Percentiles rank a stretch among this genome's conserved stretches.
These are phyloP conservation scores for Acer negundo DNA, from an alignment of 345 rosid genomes.

Conservation along the genomic window DNA sequence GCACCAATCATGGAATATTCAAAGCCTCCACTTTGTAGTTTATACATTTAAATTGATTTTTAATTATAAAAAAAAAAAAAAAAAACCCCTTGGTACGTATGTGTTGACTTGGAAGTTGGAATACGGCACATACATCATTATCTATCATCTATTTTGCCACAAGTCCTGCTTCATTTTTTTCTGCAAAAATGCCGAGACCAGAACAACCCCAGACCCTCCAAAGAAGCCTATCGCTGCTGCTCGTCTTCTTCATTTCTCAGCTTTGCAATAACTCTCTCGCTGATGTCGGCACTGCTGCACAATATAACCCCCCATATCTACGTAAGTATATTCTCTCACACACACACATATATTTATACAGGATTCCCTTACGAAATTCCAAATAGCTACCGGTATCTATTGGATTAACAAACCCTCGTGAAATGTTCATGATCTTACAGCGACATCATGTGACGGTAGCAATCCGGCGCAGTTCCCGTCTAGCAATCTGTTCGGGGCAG, in stretches of 20 bases:
- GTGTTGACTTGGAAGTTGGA: background rate
- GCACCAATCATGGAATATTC: background rate
- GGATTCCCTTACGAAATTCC: too few species aligned
- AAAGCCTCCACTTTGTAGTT: background rate
- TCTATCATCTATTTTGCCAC: background rate
- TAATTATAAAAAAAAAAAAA: too few species aligned
- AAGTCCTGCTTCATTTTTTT: background rate
- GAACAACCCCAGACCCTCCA: background rate
- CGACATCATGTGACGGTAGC: constrained; percentile 43
- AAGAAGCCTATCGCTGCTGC: background rate
- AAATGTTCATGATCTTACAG: constrained; percentile 17
- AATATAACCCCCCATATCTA: constrained; percentile 47
- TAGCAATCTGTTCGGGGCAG: constrained; percentile 63
- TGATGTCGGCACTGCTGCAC: constrained; percentile 56
- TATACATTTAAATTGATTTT: too few species aligned
- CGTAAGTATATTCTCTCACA: constrained; percentile 36
- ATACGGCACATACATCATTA: too few species aligned
- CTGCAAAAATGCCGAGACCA: background rate
- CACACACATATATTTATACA: too few species aligned
- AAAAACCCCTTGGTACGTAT: background rate
- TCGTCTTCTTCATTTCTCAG: background rate
- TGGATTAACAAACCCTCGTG: too few species aligned
- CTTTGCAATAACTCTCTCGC: constrained; percentile 13
- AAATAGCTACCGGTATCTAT: too few species aligned
- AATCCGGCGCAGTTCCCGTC: constrained; percentile 56